Evolutionary conservation across 345 rosid species (phyloP), one percentile per base, ranked within the genome.

Genomic region (Eucalyptus viminalis): DNA sequence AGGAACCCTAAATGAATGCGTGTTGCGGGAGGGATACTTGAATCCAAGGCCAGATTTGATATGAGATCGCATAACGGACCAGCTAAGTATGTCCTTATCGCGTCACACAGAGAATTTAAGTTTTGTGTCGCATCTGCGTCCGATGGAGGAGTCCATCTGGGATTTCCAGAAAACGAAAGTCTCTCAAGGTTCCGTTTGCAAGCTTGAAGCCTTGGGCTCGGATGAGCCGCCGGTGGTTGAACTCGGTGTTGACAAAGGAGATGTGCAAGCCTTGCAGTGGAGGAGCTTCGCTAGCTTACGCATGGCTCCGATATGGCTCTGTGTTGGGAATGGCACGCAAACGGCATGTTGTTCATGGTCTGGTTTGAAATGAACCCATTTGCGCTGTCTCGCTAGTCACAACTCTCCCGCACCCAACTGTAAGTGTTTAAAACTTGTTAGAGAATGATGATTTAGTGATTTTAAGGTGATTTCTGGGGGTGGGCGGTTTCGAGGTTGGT

Each of bases 241-340:
- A 91, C 17, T 90, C 88, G 5, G 92, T 87, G 89, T 89, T 86
- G 21, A 89, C 90, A 58, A 89, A 91, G 62, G 92, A 88, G 19
- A 90, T 44, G 90, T 86, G 72, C 43, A 91, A 90, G 86, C 91
- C 34, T 31, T 88, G 37, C 12, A 80, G 40, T 87, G 89, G 81
- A 91, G 91, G 45, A 91, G 90, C 62, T 90, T 90, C 17, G 92
- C 91, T 37, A 91, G 87, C 50, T 87, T 81, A 6, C 87, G 49
- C 91, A 90, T 90, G 14, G 90, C 83, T 49, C 81, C 80, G 54
- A 91, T 86, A 69, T 89, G 90, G 43, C 92, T 87, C 80, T 89
- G 92, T 12, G 72, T 49, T 47, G 89, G 87, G 53, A 13, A 56
- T 27, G 92, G 92, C 14, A 89, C 22, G 53, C 88, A 86, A 22